Evolutionary conservation across 306 rosid species (phyloP), one percentile per base, ranked within the genome.

Genomic region (Acmispon strigosus): DNA sequence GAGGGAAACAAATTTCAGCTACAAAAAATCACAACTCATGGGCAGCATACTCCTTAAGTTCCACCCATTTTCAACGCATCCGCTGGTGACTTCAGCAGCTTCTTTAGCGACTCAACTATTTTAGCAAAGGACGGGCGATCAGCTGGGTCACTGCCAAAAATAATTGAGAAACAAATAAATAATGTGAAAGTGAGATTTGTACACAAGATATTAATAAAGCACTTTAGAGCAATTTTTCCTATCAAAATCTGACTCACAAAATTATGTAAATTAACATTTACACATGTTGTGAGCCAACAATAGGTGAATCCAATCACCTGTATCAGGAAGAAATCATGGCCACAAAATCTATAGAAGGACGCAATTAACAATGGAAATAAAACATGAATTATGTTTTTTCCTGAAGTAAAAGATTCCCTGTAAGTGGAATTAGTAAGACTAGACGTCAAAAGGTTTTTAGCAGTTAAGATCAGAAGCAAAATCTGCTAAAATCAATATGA

Each of bases 91-190:
- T 80, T 90, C 2, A 93, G 89, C 81, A 93, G 80, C 87, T 90
- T 93, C 88, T 93, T 93, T 64, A 93, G 74, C 0, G 98, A 78
- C 7, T 88, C 93, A 0, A 93, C 96, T 77, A 93, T 90, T 49
- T 87, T 86, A 3, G 42, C 42, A 16, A 93, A 88, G 18, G 93
- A 73, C 13, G 98, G 98, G 44, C 96, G 96, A 43, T 86, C 84
- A 50, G 18, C 82, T 5, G 98, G 96, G 76, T 88, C 85, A 39
- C 98, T 93, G 84, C 72, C 10, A 32, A 58, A 6, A 6, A 69
- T 59, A 53, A 16, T 22, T n/a, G n/a, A n/a, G n/a, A n/a, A n/a
- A n/a, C n/a, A n/a, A n/a, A n/a, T n/a, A n/a, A n/a, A n/a, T n/a
- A n/a, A n/a, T n/a, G n/a, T n/a, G n/a, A n/a, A n/a, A n/a, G n/a